Evolutionary conservation across 2,329 filamentous ascomycete species (phyloP).

Genomic region (Cadophora malorum): DNA sequence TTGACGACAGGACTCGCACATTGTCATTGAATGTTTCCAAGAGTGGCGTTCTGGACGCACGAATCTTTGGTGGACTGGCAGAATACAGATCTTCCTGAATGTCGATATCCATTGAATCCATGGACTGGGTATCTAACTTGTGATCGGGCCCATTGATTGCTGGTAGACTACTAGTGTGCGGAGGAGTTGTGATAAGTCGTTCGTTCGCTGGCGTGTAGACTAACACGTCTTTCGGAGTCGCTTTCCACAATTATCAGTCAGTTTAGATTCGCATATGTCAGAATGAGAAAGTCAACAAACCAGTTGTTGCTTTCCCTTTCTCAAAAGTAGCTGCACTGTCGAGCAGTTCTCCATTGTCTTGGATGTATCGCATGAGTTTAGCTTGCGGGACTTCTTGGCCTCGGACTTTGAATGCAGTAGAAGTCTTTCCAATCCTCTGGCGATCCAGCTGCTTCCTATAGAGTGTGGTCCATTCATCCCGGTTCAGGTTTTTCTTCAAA

Average conservation of each 20-base stretch:
- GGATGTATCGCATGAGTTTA: not conserved
- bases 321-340: not conserved
- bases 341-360: not conserved
- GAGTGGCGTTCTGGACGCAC: not conserved
- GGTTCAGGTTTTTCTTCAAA: not conserved
- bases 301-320: not conserved
- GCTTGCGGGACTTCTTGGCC: not conserved
- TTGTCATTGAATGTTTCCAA: not conserved
- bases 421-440: not conserved
- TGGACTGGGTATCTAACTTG: not conserved
- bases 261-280: not conserved
- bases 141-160: not conserved
- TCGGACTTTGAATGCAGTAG: not conserved
- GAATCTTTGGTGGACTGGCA: not conserved
- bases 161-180: not conserved
- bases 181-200: not conserved
- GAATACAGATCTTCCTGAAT: not conserved
- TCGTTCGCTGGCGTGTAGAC: not conserved
- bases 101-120: not conserved
- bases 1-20: not conserved
- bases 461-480: not conserved
- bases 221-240: not conserved
- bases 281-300: not conserved
- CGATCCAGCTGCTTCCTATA: not conserved
- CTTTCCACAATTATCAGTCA: not conserved